Base-by-base conservation (phyloP, 208 protist genomes). In the Wallacemonas sp. region DNA sequence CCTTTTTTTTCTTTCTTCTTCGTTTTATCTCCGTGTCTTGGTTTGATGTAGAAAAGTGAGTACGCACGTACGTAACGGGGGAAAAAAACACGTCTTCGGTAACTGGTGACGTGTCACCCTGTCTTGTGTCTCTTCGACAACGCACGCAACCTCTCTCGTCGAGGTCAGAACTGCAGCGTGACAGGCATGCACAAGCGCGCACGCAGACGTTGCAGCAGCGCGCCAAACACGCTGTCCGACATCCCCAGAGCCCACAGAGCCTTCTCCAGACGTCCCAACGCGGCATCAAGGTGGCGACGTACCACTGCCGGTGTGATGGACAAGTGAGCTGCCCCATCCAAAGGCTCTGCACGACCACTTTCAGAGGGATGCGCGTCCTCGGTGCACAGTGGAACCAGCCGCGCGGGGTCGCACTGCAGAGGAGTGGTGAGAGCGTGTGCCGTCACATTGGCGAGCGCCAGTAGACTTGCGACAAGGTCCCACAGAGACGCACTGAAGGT, bases 171-270 rank as follows among this genome's bases (percentile, higher is more conserved):
- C 22, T 36, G 52, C 52, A 59, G 20, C n/a, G 32, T 7, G 3
- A 8, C n/a, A 8, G 52, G 52, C 7, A 59, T 42, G 31, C 36
- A 59, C 12, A 59, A 29, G 3, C 39, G 7, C 3, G n/a, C 22
- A 3, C 52, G 52, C 52, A 59, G 18, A 26, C 52, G 52, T 22
- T 59, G 52, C 31, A 42, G 52, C 11, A 59, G 52, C 4, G 20
- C 52, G 3, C 31, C 52, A 20, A 59, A 59, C 12, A 20, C 26
- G 3, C 4, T 10, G 20, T 59, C 52, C 5, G 32, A 59, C n/a
- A 59, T 3, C 3, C 31, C 52, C 25, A 59, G 10, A 3, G 7
- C 16, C 52, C 31, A 59, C 26, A 59, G 22, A 14, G 52, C 52
- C 5, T 23, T 10, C 52, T 42, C 52, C 5, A 59, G 52, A 12